Conservation (phyloP, 1,284 basidiomycete genomes). For the Ceratobasidium sp. region DNA sequence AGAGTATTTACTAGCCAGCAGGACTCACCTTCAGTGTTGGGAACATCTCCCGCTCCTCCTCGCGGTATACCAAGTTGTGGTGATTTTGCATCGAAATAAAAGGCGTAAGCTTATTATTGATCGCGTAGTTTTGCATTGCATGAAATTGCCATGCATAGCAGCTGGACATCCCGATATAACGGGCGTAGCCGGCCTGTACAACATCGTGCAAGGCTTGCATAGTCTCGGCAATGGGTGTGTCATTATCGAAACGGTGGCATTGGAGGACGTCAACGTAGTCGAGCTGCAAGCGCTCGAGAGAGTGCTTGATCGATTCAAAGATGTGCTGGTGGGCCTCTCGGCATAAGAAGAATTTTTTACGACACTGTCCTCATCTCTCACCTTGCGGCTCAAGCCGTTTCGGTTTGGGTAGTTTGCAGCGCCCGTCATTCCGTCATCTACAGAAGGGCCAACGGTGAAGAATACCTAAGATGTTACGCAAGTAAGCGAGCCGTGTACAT, state of each 20-base stretch:
- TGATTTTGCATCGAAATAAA: constrained; percentile 64
- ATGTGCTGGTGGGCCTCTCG: constrained; percentile 53
- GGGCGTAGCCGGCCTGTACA: constrained; percentile 59
- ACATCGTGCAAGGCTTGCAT: constrained; percentile 65
- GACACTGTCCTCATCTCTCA: constrained; percentile 27
- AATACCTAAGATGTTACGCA: no score
- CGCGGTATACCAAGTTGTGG: constrained; percentile 52
- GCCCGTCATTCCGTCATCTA: neutral
- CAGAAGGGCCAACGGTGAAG: no score
- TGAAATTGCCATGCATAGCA: constrained; percentile 53
- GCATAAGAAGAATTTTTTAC: constrained; percentile 54
- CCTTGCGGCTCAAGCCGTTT: constrained; percentile 58
- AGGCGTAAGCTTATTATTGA: constrained; percentile 58
- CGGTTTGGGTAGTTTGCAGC: constrained; percentile 58
- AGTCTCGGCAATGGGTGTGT: constrained; percentile 61
- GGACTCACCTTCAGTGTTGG: constrained; percentile 49
- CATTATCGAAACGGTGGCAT: constrained; percentile 61
- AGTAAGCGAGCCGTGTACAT: neutral
- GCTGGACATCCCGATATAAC: constrained; percentile 63
- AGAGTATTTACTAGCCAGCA: neutral
- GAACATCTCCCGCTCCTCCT: constrained; percentile 58
- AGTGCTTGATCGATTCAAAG: constrained; percentile 51
- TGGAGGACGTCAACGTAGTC: constrained; percentile 60
- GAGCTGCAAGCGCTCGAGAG: constrained; percentile 53
- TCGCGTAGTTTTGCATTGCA: constrained; percentile 56